phyloP scores from a whole-genome alignment of 352 stramenopile species.

The Phytophthora nicotianae region DNA sequence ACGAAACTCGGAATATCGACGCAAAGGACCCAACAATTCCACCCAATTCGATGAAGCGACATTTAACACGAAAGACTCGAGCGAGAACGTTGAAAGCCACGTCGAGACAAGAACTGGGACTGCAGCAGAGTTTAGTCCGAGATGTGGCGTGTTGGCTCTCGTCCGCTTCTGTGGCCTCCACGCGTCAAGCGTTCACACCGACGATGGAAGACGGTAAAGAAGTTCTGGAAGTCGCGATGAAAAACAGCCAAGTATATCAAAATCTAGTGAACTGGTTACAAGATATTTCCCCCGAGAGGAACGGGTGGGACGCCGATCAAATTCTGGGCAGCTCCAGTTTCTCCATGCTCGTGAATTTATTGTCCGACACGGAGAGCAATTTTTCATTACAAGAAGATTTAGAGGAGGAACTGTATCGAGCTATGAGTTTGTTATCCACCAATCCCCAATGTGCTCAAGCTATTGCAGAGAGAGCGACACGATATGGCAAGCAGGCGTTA shows the following conservation, averaged over 20 bases:
- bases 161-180: conserved; percentile 60
- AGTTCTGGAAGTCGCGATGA: conserved; percentile 16
- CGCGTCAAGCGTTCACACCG: conserved; percentile 54
- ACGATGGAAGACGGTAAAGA: conserved; percentile 21
- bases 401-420: conserved; percentile 54
- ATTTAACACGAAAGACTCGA: conserved; percentile 20
- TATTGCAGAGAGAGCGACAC: conserved; percentile 64
- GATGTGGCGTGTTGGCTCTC: conserved; percentile 75
- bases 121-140: conserved; percentile 73
- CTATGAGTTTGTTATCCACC: conserved; percentile 52
- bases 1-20: conserved; percentile 4
- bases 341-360: conserved; percentile 60
- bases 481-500: conserved; percentile 75
- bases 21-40: conserved; percentile 5
- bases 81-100: conserved; percentile 38
- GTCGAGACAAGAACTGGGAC: conserved; percentile 60
- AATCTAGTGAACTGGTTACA: conserved; percentile 54
- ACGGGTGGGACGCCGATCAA: conserved; percentile 46
- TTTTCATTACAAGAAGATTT: conserved; percentile 48
- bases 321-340: conserved; percentile 70
- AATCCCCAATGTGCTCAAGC: conserved; percentile 58
- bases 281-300: conserved; percentile 37
- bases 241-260: conserved; percentile 43
- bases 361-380: conserved; percentile 38
- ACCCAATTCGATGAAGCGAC: conserved; percentile 16